phyloP scores from a whole-genome alignment of 2,329 filamentous ascomycete species.

The Botrytis porri region DNA sequence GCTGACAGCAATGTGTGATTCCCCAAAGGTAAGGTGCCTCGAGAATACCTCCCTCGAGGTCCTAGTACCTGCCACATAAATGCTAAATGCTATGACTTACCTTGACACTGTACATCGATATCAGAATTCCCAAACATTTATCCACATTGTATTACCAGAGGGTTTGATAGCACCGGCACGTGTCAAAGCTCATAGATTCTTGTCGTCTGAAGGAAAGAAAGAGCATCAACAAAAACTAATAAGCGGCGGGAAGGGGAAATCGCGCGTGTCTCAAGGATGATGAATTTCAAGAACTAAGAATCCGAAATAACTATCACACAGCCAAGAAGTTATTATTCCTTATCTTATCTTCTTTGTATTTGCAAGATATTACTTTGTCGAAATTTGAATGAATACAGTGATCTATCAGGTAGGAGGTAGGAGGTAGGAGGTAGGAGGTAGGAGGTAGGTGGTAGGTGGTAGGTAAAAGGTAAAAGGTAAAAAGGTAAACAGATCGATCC shows the following conservation, averaged over 20 bases:
- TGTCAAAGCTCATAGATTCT: background rate
- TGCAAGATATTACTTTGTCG: background rate
- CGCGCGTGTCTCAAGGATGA: background rate
- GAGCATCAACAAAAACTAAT: background rate
- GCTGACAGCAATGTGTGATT: background rate
- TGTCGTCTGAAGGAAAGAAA: background rate
- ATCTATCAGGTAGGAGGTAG: background rate
- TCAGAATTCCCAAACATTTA: background rate
- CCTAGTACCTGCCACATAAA: background rate
- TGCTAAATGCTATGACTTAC: background rate
- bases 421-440: background rate
- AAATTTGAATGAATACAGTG: background rate
- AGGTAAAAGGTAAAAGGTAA: no score
- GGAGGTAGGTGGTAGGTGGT: no score
- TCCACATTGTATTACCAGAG: background rate
- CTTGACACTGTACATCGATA: background rate
- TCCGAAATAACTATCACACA: background rate
- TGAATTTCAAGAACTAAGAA: background rate
- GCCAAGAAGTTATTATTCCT: background rate
- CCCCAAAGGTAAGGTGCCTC: background rate
- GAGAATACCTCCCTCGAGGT: background rate
- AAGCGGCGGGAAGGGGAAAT: background rate
- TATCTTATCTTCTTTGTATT: background rate
- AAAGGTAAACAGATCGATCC: background rate
- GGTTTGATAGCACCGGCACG: background rate